Evolutionary conservation across 2,329 filamentous ascomycete genomes (phyloP), one percentile per base, ranked within the genome.

Genomic region (Diplodia sapinea): DNA sequence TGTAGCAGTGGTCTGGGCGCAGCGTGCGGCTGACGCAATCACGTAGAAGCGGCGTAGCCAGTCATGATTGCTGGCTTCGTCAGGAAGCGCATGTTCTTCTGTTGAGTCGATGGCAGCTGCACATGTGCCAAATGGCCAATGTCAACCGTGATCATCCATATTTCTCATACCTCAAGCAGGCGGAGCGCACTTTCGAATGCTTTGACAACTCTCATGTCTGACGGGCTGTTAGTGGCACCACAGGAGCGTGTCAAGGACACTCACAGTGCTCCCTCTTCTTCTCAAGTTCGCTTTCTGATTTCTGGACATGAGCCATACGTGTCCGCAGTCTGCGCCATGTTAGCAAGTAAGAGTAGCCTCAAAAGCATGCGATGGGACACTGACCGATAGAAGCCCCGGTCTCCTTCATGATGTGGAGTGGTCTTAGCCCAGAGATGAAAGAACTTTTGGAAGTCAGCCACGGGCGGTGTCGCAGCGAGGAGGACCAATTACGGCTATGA

Each of bases 251-350:
- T 36, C 68, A 4, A 47, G 51, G 26, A 52, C 36, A 80, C 91
- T 81, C 81, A 96, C 93, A 92, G 73, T 97, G 93, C 69, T 89
- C 84, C 74, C 93, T 90, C 76, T 91, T 95, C 71, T 89, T 85
- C 65, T 88, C 87, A 67, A 96, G 83, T 31, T 84, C 86, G 49
- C 87, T 82, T 76, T 97, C 94, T 0, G 90, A 87, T 52, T 92
- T 83, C 70, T 90, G 87, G 36, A 96, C 92, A 76, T 90, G 91
- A 69, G 88, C 84, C 76, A 90, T 88, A 70, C 93, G 88, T 2
- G 94, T 97, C 74, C 90, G 91, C 55, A 97, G 84, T 66, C 91
- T 92, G 70, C 11, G 50, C 40, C 36, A 9, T 31, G 36, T 63
- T 20, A 65, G 23, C 33, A 29, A 40, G 8, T 52, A 3, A 20